Conservation (phyloP, 2,329 filamentous ascomycete species). For the Westerdykella ornata region DNA sequence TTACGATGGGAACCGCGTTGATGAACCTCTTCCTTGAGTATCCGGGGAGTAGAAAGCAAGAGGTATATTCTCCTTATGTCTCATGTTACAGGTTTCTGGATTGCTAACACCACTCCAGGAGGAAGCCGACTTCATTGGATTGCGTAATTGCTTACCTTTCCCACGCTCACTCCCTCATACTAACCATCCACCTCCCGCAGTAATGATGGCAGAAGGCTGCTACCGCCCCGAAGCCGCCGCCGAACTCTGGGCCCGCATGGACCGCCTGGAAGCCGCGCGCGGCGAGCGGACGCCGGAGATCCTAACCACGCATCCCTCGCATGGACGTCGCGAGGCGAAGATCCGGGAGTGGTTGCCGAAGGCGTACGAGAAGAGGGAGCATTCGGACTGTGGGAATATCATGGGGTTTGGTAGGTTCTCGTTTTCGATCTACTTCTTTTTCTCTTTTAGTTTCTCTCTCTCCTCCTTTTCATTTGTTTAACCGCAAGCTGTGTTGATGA, state of each 20-base stretch:
- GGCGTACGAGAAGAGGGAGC: conserved; percentile 3
- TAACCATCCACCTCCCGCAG: conserved; percentile 11
- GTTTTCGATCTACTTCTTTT: neutral
- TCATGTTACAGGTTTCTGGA: neutral
- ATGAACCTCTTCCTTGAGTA: conserved; percentile 59
- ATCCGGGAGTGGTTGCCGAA: conserved; percentile 51
- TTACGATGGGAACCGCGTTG: conserved; percentile 38
- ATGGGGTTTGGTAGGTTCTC: neutral
- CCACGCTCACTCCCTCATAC: conserved; percentile 7
- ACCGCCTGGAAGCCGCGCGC: conserved; percentile 42
- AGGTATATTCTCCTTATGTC: conserved; percentile 33
- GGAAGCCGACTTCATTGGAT: conserved; percentile 73
- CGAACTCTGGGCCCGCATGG: conserved; percentile 56
- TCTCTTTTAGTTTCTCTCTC: neutral
- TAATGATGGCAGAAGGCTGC: conserved; percentile 78
- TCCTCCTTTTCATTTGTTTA: too few relatives aligned
- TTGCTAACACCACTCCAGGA: conserved; percentile 39
- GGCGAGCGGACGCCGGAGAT: conserved; percentile 58
- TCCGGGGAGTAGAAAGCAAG: conserved; percentile 65
- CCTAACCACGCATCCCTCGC: conserved; percentile 70
- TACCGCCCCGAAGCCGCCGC: conserved; percentile 64
- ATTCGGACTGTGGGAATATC: neutral
- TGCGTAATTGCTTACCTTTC: conserved; percentile 41
- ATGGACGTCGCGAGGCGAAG: conserved; percentile 57
- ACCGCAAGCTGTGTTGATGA: too few relatives aligned